Evolutionary conservation across 2,329 filamentous ascomycete species (phyloP).

Genomic region (Alternaria gansuensis): DNA sequence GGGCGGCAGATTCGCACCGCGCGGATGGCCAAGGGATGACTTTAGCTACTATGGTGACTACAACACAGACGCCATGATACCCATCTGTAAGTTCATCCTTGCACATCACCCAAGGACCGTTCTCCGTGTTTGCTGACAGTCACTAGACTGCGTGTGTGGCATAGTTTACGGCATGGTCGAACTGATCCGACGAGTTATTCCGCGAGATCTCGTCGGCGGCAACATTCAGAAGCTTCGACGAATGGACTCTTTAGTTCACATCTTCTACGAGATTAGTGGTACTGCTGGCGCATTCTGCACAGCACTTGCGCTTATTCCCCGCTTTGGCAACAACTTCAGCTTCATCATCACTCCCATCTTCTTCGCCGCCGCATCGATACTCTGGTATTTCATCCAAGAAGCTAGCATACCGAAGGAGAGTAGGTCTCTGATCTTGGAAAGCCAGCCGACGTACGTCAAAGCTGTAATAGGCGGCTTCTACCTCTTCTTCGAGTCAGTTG

Average conservation of each 20-base stretch:
- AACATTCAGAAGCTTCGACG: conserved; percentile 61
- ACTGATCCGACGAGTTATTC: conserved; percentile 61
- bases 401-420: conserved; percentile 45
- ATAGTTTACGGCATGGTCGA: conserved; percentile 60
- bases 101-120: background rate
- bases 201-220: conserved; percentile 62
- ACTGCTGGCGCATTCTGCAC: conserved; percentile 60
- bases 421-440: conserved; percentile 34
- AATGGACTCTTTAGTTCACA: conserved; percentile 59
- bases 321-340: conserved; percentile 62
- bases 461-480: conserved; percentile 53
- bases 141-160: conserved; percentile 37
- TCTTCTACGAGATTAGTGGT: conserved; percentile 61
- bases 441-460: conserved; percentile 50
- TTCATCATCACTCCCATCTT: conserved; percentile 62
- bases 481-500: conserved; percentile 59
- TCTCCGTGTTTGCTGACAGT: conserved; percentile 17
- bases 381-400: conserved; percentile 60
- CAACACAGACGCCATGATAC: conserved; percentile 61
- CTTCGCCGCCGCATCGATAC: conserved; percentile 54
- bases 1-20: conserved; percentile 56
- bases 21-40: conserved; percentile 49
- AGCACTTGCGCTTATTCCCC: conserved; percentile 61
- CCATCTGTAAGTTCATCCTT: conserved; percentile 51
- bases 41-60: conserved; percentile 60